phyloP scores from a whole-genome alignment of 768 basidiomycete genomes.

The Phylloporus sp. region DNA sequence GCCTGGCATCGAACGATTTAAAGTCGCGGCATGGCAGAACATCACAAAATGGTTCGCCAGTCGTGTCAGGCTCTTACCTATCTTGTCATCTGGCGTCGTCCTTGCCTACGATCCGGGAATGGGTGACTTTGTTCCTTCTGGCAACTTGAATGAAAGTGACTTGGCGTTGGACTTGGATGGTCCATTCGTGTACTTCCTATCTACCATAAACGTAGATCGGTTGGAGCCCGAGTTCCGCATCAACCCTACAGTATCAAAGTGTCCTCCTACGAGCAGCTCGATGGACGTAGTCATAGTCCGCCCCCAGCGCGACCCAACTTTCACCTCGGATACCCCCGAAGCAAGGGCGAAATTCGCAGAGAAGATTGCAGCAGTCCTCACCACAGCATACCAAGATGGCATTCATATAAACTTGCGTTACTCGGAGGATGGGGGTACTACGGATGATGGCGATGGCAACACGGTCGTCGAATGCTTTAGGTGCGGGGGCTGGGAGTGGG shows the following conservation, averaged over 20 bases:
- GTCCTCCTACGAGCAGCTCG: constrained; percentile 41
- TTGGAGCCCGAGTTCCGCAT: constrained; percentile 82
- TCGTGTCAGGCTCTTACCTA: constrained; percentile 51
- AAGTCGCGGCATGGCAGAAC: constrained; percentile 77
- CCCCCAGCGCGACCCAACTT: constrained; percentile 55
- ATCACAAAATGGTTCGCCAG: constrained; percentile 66
- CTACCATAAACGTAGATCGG: constrained; percentile 78
- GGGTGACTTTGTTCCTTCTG: constrained; percentile 44
- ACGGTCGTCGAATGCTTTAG: constrained; percentile 73
- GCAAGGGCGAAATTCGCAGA: constrained; percentile 46
- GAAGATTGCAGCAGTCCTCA: constrained; percentile 51
- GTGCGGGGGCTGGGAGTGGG: constrained; percentile 82
- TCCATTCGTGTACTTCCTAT: constrained; percentile 83
- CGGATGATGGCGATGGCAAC: constrained; percentile 41
- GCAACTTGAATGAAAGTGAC: constrained; percentile 29
- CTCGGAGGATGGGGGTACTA: constrained; percentile 38
- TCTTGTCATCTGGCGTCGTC: constrained; percentile 36
- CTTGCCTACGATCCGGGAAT: constrained; percentile 56
- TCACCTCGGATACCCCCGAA: constrained; percentile 37
- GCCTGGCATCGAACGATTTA: constrained; percentile 83
- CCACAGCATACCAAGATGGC: constrained; percentile 74
- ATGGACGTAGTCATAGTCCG: constrained; percentile 77
- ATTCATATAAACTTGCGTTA: constrained; percentile 63
- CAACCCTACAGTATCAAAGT: constrained; percentile 51
- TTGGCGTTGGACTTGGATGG: constrained; percentile 52